Evolutionary conservation across 768 basidiomycete genomes (phyloP).

Genomic region (Leucosporidium yakuticum): DNA sequence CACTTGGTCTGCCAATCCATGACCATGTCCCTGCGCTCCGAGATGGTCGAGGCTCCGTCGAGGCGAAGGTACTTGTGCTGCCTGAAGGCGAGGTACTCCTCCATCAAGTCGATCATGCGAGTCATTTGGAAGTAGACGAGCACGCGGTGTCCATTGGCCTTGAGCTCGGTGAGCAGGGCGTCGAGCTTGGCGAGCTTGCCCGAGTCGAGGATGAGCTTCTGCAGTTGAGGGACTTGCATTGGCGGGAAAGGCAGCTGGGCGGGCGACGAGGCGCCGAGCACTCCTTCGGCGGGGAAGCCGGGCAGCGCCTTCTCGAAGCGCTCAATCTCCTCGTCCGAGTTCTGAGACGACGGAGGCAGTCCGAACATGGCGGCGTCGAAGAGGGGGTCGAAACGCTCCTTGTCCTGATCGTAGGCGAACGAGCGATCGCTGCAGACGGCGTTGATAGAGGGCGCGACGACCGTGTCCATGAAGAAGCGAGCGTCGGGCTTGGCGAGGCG

Average conservation of each 20-base stretch:
- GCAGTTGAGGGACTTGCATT: slow-evolving; percentile 91
- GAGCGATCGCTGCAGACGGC: slow-evolving; percentile 61
- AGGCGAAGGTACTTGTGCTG: slow-evolving; percentile 49
- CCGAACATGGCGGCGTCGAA: slow-evolving; percentile 78
- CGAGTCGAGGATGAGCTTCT: slow-evolving; percentile 90
- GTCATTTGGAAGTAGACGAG: slow-evolving; percentile 99
- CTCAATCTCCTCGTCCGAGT: slow-evolving; percentile 54
- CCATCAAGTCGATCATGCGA: slow-evolving; percentile 98
- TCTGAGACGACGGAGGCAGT: slow-evolving; percentile 60
- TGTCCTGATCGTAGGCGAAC: slow-evolving; percentile 65
- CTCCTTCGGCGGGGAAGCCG: slow-evolving; percentile 59
- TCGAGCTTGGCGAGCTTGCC: slow-evolving; percentile 92
- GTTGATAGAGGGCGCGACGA: slow-evolving; percentile 73
- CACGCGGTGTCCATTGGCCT: slow-evolving; percentile 85
- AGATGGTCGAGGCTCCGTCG: slow-evolving; percentile 70
- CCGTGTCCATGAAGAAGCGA: slow-evolving; percentile 80
- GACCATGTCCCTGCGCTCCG: slow-evolving; percentile 97
- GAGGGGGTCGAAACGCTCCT: slow-evolving; percentile 59
- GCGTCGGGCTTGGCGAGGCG: slow-evolving; percentile 72
- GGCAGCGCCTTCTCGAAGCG: slow-evolving; percentile 54
- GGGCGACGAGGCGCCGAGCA: slow-evolving; percentile 59
- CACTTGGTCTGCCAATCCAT: slow-evolving; percentile 98
- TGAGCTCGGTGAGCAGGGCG: slow-evolving; percentile 79
- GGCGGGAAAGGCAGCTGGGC: slow-evolving; percentile 72
- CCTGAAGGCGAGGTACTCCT: slow-evolving; percentile 93